These are phyloP conservation scores for Nemophila menziesii DNA, from an alignment of 257 asterid genomes.

Conservation along the genomic window DNA sequence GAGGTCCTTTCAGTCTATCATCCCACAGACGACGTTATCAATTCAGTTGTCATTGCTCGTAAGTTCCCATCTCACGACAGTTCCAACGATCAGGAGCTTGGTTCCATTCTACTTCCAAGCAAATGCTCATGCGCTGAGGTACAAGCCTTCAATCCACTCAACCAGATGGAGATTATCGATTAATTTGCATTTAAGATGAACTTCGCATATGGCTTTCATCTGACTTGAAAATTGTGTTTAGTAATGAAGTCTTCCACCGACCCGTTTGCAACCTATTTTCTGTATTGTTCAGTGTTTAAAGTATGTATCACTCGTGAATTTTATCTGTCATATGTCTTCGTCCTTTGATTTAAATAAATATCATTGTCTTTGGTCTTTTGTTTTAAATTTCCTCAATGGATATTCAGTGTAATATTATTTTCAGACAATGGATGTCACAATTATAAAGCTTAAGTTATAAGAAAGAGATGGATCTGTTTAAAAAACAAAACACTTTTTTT, in stretches of 20 bases:
- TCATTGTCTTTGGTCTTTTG: no score
- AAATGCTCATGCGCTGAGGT: conserved; percentile 57
- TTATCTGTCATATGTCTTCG: conserved; percentile 8
- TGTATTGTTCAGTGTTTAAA: conserved; percentile 5
- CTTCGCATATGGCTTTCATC: conserved; percentile 14
- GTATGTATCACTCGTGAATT: conserved; percentile 4
- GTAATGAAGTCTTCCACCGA: no score
- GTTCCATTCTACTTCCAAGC: conserved; percentile 25
- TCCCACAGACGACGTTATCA: conserved; percentile 81
- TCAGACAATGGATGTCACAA: no score
- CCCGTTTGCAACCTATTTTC: no score
- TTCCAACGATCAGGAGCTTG: conserved; percentile 8
- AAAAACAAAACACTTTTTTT: no score
- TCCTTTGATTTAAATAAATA: conserved; percentile 4
- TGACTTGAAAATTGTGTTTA: neutral
- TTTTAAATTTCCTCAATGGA: no score
- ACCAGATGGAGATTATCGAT: conserved; percentile 43
- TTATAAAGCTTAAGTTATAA: no score
- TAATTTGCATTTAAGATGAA: conserved; percentile 49
- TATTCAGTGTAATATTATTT: no score
- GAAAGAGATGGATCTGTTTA: no score
- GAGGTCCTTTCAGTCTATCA: conserved; percentile 66
- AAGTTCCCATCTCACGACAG: conserved; percentile 9
- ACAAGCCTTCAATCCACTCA: conserved; percentile 40
- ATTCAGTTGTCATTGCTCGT: conserved; percentile 49